Evolutionary conservation across 805 yeast species (phyloP).

Genomic region (Torulaspora franciscae): DNA sequence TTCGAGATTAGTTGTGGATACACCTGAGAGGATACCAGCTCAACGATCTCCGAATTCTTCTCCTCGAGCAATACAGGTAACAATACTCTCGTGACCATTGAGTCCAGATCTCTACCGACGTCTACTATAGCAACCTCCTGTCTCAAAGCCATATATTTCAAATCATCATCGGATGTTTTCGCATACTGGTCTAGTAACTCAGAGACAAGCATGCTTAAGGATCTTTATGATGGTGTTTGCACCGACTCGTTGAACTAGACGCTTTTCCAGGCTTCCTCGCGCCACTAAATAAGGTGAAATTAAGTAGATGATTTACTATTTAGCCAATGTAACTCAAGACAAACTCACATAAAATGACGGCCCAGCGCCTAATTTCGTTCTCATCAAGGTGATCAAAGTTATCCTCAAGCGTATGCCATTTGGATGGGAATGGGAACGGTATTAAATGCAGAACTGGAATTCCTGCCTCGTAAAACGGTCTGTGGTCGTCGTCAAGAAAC

Average conservation of each 20-base stretch:
- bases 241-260: not conserved
- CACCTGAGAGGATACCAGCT: constrained; percentile 42
- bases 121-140: constrained; percentile 79
- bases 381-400: constrained; percentile 41
- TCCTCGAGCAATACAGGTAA: constrained; percentile 37
- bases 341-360: constrained; percentile 40
- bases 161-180: constrained; percentile 25
- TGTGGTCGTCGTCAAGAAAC: constrained; percentile 46
- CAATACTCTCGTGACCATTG: constrained; percentile 48
- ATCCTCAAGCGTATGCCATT: constrained; percentile 51
- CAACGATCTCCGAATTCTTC: constrained; percentile 46
- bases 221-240: no score
- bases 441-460: constrained; percentile 49
- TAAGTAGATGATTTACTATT: not conserved
- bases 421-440: constrained; percentile 47
- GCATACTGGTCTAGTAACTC: constrained; percentile 17
- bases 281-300: not conserved
- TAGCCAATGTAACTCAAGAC: constrained; percentile 15
- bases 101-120: constrained; percentile 59
- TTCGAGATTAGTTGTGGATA: constrained; percentile 42
- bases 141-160: constrained; percentile 62
- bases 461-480: constrained; percentile 45
- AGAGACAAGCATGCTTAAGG: constrained; percentile 9
- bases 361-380: constrained; percentile 44
- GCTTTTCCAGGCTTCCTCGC: not conserved